Conservation (phyloP, 352 stramenopile genomes). For the Globisporangium yorkense region DNA sequence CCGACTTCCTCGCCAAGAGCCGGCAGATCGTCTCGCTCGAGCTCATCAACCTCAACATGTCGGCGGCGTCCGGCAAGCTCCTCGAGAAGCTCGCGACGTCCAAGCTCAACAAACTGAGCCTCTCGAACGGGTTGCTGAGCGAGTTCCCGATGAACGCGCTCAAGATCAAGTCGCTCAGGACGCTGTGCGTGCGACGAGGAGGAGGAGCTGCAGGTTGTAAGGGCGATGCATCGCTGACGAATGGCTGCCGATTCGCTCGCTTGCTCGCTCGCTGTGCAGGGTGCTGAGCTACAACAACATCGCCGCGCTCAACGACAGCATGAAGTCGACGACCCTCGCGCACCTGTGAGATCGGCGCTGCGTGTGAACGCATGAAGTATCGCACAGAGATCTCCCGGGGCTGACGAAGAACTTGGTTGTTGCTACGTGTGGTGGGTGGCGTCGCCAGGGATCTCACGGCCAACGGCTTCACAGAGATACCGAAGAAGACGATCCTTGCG, state of each 20-base stretch:
- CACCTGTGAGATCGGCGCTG: neutral
- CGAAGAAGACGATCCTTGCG: neutral
- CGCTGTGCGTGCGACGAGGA: neutral
- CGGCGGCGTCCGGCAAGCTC: neutral
- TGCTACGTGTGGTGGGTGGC: neutral
- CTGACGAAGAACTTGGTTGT: neutral
- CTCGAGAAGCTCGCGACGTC: neutral
- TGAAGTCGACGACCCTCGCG: slow-evolving; percentile 2
- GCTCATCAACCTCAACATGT: slow-evolving; percentile 4
- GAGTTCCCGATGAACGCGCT: slow-evolving; percentile 2
- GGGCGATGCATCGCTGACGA: neutral
- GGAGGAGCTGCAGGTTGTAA: neutral
- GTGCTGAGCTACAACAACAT: slow-evolving; percentile 8
- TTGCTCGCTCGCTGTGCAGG: too few species aligned
- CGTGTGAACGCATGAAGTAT: neutral
- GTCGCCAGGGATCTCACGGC: neutral
- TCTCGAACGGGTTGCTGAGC: slow-evolving; percentile 4
- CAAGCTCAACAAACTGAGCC: slow-evolving; percentile 3
- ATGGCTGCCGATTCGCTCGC: neutral
- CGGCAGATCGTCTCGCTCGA: neutral
- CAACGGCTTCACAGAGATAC: neutral
- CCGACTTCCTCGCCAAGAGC: slow-evolving; percentile 2
- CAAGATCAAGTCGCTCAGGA: slow-evolving; percentile 4
- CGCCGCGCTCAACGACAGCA: neutral
- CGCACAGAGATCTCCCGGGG: too few species aligned